Conservation (phyloP, 805 yeast species). For the Wickerhamiella australiensis region DNA sequence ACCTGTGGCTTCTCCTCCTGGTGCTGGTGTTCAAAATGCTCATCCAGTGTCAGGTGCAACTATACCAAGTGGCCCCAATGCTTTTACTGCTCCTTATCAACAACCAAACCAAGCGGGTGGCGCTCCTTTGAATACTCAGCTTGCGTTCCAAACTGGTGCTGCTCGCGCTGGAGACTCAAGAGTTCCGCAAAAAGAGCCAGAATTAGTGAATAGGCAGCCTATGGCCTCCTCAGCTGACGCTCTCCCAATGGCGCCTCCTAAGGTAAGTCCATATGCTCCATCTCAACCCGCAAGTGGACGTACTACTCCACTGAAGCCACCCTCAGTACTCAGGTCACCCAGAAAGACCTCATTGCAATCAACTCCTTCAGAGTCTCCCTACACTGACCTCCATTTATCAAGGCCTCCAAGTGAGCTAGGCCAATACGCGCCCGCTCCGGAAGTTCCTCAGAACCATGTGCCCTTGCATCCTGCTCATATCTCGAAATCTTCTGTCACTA, state of each 20-base stretch:
- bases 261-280: constrained; percentile 1
- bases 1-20: background rate
- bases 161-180: too few relatives aligned
- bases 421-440: background rate
- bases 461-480: background rate
- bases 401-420: constrained; percentile 10
- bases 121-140: background rate
- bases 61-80: background rate
- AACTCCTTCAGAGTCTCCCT: constrained; percentile 1
- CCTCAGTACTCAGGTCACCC: background rate
- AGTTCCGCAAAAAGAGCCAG: background rate
- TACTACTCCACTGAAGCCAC: background rate
- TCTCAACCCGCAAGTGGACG: background rate
- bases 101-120: background rate
- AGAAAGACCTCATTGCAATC: background rate
- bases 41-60: background rate
- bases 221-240: constrained; percentile 4
- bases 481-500: background rate
- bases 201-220: background rate
- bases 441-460: background rate
- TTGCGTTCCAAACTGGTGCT: too few relatives aligned
- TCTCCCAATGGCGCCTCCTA: background rate
- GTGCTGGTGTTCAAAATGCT: background rate
- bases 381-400: constrained; percentile 7
- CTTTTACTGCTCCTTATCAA: background rate